Evolutionary conservation across 805 yeast genomes (phyloP), one percentile per base, ranked within the genome.

Genomic region (Metschnikowia peoriensis): DNA sequence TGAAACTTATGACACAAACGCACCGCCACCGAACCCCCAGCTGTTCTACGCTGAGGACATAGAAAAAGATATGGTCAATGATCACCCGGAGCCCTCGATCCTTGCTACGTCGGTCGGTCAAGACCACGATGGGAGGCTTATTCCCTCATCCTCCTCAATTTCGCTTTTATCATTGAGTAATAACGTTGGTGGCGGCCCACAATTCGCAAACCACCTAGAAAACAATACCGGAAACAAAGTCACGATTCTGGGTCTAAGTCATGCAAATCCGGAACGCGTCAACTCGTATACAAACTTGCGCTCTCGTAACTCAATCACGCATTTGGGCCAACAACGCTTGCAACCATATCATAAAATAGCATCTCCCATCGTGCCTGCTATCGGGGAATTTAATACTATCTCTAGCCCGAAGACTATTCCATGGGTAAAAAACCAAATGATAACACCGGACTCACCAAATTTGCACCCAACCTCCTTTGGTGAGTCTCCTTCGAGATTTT

Each of bases 401-500:
- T 42, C 59, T 2, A 59, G 61, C 35, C 62, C 66, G 22, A 71
- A 70, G 46, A 62, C 64, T 51, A 70, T 71, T 17, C 76, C 77
- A 7, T 62, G 65, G 41, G 53, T 41, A 11, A 53, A 56, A 44
- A 52, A 56, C 49, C 54, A 34, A 46, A 48, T 47, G 52, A 38
- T 43, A 35, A 61, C 66, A 10, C 84, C 85, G 0, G 83, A 78
- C 48, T 79, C 84, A 0, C 85, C 85, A 0, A 70, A 71, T 49
- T 66, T 82, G 48, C 76, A 69, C 42, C 84, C 86, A 2, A 73
- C 77, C 0, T 79, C 83, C 5, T 46, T 81, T 14, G 78, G 79
- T 2, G 83, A 81, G 6, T 79, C 84, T 0, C 86, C 86, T 1
- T 79, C 84, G 5, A 64, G 80, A 46, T 80, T 81, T 55, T 77